A percentile compares a stretch with the other conserved stretches of the same genome.
phyloP scores from a whole-genome alignment of 257 asterid genomes.

The Echium plantagineum region DNA sequence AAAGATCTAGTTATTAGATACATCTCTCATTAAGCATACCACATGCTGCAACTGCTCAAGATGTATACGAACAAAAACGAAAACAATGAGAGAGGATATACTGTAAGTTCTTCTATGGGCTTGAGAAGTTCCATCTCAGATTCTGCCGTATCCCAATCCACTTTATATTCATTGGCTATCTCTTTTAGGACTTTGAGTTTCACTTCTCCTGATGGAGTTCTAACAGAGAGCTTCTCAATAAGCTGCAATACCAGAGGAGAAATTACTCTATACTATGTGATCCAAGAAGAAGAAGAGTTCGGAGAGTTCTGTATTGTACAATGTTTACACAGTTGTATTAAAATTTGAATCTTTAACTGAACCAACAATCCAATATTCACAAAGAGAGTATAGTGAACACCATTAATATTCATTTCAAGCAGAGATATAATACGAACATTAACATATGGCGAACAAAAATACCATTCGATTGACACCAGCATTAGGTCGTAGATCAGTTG shows the following conservation, averaged over 20 bases:
- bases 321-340: no score
- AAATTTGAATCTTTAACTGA: no score
- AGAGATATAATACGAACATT: no score
- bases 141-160: slow-evolving; percentile 79
- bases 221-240: slow-evolving; percentile 90
- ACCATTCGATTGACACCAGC: slow-evolving; percentile 94
- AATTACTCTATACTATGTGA: slow-evolving; percentile 1
- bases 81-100: slow-evolving; percentile 7
- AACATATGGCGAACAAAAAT: no score
- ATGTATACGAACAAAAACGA: not conserved
- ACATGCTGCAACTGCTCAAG: not conserved
- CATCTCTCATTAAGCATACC: no score
- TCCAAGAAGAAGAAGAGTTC: not conserved
- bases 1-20: not conserved
- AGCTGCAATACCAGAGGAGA: slow-evolving; percentile 40
- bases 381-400: no score
- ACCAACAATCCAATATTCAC: no score
- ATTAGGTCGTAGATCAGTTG: slow-evolving; percentile 85
- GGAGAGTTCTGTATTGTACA: no score
- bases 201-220: slow-evolving; percentile 75
- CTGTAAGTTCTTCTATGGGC: slow-evolving; percentile 84
- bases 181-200: slow-evolving; percentile 82
- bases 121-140: slow-evolving; percentile 77
- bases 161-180: slow-evolving; percentile 89
- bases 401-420: no score